Percentiles rank a stretch among this genome's conserved stretches.
These are phyloP conservation scores for Colletotrichum chlorophyti DNA, from an alignment of 2,329 filamentous ascomycete genomes.

Conservation along the genomic window DNA sequence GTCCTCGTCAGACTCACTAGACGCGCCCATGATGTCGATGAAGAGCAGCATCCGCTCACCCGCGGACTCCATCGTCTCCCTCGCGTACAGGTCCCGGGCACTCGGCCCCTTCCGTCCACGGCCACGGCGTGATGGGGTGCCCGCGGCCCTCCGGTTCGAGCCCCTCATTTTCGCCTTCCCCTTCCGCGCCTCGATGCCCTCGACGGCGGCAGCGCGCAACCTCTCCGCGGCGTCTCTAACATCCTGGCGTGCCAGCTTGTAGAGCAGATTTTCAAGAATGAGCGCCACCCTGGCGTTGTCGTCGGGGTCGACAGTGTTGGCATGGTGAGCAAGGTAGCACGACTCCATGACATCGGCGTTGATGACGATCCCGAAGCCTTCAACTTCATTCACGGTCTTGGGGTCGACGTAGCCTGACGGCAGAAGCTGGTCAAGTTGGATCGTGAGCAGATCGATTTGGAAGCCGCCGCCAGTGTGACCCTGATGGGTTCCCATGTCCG, in stretches of 20 bases:
- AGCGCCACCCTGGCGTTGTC: conserved; percentile 79
- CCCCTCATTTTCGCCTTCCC: conserved; percentile 53
- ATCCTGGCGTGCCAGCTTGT: conserved; percentile 53
- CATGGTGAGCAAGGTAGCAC: conserved; percentile 71
- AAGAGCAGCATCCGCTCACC: conserved; percentile 45
- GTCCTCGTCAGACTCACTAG: conserved; percentile 1
- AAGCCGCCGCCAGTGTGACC: not conserved
- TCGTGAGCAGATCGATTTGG: conserved; percentile 22
- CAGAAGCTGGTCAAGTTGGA: conserved; percentile 53
- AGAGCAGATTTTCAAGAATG: conserved; percentile 69
- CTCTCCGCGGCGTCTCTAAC: conserved; percentile 41
- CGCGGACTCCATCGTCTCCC: conserved; percentile 51
- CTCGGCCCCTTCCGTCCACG: conserved; percentile 34
- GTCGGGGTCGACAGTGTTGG: conserved; percentile 63
- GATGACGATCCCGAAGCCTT: conserved; percentile 45
- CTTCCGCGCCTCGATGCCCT: conserved; percentile 56
- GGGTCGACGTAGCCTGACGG: conserved; percentile 49
- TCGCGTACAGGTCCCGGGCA: conserved; percentile 48
- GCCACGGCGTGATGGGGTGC: conserved; percentile 28
- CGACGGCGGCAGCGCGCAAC: conserved; percentile 48
- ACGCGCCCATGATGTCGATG: conserved; percentile 21
- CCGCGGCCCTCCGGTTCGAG: conserved; percentile 40
- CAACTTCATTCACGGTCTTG: conserved; percentile 41
- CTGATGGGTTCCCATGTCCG: conserved; percentile 12
- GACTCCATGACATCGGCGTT: conserved; percentile 54